Evolutionary conservation across 768 basidiomycete genomes (phyloP).

Genomic region (Serpula lacrymans): DNA sequence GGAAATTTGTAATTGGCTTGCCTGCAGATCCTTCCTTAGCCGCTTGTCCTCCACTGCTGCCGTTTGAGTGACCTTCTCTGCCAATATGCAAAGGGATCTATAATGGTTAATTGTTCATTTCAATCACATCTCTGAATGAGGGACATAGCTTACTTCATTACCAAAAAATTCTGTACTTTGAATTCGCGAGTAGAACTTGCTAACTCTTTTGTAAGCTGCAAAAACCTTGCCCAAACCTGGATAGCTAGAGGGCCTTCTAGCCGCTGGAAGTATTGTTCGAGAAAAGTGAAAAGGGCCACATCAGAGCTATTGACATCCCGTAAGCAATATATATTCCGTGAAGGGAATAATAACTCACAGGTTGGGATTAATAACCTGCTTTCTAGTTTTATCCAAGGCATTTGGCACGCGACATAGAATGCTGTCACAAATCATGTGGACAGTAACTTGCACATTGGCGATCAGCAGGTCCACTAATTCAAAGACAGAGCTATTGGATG

Average conservation of each 20-base stretch:
- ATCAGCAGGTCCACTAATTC: constrained; percentile 82
- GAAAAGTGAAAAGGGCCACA: constrained; percentile 71
- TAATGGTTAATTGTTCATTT: too few relatives aligned
- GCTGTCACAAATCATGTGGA: constrained; percentile 87
- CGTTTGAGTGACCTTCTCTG: constrained; percentile 84
- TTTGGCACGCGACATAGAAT: constrained; percentile 59
- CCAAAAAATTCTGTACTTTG: constrained; percentile 66
- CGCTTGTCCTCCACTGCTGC: constrained; percentile 88
- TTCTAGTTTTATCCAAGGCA: constrained; percentile 56
- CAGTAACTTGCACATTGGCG: constrained; percentile 79
- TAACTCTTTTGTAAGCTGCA: constrained; percentile 78
- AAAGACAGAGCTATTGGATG: constrained; percentile 56
- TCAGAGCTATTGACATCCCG: constrained; percentile 56
- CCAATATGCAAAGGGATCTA: constrained; percentile 75
- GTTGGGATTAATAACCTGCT: constrained; percentile 58
- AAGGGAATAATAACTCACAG: constrained; percentile 44
- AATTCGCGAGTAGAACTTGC: constrained; percentile 62
- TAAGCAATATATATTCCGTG: neutral
- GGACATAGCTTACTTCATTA: constrained; percentile 57
- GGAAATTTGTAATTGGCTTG: constrained; percentile 23
- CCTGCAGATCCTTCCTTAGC: constrained; percentile 87
- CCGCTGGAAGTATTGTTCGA: constrained; percentile 79
- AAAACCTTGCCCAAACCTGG: constrained; percentile 85
- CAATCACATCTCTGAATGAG: too few relatives aligned
- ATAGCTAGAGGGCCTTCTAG: constrained; percentile 89